Evolutionary conservation across 129 eudicot species (phyloP).

Genomic region (Arctium minus): DNA sequence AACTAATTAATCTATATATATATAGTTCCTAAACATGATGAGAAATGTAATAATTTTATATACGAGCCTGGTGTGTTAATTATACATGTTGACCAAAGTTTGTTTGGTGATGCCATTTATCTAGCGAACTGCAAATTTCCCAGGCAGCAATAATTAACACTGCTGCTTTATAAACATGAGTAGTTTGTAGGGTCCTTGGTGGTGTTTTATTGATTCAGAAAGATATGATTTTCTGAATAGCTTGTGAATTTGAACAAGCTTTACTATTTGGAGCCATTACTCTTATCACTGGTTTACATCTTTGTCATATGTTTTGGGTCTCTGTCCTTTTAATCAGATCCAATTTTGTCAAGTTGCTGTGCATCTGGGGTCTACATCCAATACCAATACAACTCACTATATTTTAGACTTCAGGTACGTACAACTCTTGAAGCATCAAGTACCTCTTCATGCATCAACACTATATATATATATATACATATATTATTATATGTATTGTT

Average conservation of each 20-base stretch:
- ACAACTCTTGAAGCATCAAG: neutral
- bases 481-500: too few species aligned
- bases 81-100: neutral
- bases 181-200: slow-evolving; percentile 5
- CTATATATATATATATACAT: too few species aligned
- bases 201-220: neutral
- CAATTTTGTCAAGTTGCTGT: slow-evolving; percentile 12
- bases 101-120: neutral
- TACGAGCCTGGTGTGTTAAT: neutral
- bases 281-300: slow-evolving; percentile 10
- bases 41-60: neutral
- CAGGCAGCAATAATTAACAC: neutral
- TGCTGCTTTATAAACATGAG: neutral
- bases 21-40: neutral
- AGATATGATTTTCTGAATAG: slow-evolving; percentile 11
- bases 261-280: slow-evolving; percentile 6
- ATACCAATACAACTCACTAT: neutral
- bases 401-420: neutral
- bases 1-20: neutral
- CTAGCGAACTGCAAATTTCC: neutral
- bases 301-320: slow-evolving; percentile 19
- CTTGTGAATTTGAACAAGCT: slow-evolving; percentile 3
- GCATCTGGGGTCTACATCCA: slow-evolving; percentile 2
- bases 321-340: slow-evolving; percentile 4
- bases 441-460: neutral